These are phyloP conservation scores for Fusarium praegraminearum DNA, from an alignment of 2,329 filamentous ascomycete species.

Conservation along the genomic window DNA sequence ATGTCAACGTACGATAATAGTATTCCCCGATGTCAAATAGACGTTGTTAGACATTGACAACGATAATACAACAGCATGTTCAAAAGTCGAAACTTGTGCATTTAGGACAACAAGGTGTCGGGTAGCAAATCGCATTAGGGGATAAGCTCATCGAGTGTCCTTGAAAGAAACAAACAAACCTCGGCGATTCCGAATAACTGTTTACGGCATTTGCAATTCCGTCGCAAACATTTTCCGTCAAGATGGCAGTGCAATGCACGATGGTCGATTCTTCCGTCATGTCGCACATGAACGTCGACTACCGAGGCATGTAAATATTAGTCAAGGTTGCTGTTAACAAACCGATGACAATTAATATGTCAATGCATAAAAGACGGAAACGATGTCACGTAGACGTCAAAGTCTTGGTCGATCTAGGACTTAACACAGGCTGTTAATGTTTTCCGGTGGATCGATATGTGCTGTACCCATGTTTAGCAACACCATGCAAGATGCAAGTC, in stretches of 20 bases:
- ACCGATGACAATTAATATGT: constrained; percentile 2
- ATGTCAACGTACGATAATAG: constrained; percentile 1
- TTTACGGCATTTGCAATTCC: neutral
- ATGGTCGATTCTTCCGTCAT: neutral
- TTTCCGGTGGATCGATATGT: constrained; percentile 9
- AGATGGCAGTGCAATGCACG: neutral
- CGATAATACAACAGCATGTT: neutral
- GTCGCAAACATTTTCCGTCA: neutral
- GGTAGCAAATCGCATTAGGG: neutral
- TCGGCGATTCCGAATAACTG: neutral
- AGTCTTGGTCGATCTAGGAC: constrained; percentile 10
- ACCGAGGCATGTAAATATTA: constrained; percentile 9
- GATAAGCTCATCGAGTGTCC: neutral
- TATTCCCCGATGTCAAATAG: constrained; percentile 8
- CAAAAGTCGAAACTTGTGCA: neutral
- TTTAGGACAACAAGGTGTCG: neutral
- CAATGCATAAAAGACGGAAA: constrained; percentile 2
- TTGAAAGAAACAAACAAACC: neutral
- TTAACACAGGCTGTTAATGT: neutral
- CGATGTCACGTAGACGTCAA: constrained; percentile 19
- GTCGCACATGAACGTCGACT: constrained; percentile 19
- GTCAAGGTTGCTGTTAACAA: neutral
- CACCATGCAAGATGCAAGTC: constrained; percentile 36
- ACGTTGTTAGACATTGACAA: neutral
- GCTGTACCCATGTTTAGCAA: constrained; percentile 41